phyloP scores from a whole-genome alignment of 2,329 filamentous ascomycete genomes.

The Ceratocystis diversiconidia region DNA sequence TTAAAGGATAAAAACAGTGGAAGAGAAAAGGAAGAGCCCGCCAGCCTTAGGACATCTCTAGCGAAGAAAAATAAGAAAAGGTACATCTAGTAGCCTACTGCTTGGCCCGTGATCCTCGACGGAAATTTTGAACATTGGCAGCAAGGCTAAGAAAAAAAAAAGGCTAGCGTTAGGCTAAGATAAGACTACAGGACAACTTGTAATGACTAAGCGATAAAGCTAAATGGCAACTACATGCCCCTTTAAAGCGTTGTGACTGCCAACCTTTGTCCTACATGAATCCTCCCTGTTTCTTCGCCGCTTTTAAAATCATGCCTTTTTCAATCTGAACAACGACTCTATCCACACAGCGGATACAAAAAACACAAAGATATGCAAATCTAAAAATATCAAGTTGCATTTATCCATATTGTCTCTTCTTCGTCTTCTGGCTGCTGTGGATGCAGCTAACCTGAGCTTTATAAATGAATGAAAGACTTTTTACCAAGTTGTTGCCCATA shows the following conservation, averaged over 20 bases:
- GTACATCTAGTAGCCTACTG: slow-evolving; percentile 4
- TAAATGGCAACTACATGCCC: not conserved
- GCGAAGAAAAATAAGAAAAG: slow-evolving; percentile 8
- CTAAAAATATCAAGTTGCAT: too few relatives aligned
- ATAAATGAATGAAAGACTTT: not conserved
- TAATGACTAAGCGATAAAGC: not conserved
- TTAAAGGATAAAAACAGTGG: not conserved
- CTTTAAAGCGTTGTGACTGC: not conserved
- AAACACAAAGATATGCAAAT: too few relatives aligned
- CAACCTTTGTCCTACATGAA: not conserved
- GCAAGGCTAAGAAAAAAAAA: not conserved
- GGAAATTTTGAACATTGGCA: not conserved
- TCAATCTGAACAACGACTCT: not conserved
- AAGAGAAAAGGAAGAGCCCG: not conserved
- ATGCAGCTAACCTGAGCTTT: not conserved
- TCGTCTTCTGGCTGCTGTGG: not conserved
- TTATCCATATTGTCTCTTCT: too few relatives aligned
- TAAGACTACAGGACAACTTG: too few relatives aligned
- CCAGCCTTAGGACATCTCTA: not conserved
- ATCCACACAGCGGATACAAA: too few relatives aligned
- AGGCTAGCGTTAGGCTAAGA: not conserved
- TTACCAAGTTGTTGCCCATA: not conserved
- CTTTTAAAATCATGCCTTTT: not conserved
- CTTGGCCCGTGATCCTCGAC: not conserved
- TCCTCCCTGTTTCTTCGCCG: not conserved